Evolutionary conservation across 306 rosid species (phyloP), one percentile per base, ranked within the genome.

Genomic region (Gynostemma pentaphyllum): DNA sequence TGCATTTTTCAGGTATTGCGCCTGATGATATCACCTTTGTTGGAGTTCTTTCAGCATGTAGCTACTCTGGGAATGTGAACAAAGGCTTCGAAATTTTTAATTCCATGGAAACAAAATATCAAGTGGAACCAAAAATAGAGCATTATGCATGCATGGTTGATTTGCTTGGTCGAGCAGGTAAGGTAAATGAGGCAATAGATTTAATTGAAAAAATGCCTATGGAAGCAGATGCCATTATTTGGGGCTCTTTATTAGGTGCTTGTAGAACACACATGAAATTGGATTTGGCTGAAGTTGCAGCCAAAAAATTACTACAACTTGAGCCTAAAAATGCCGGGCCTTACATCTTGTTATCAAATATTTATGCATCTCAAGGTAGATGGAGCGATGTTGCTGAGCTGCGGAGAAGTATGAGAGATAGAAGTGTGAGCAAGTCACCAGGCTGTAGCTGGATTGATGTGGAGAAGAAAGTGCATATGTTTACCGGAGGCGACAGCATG

Each of bases 131-230:
- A 7, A 67, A 60, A 66, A 54, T 37, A 22, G 79, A 75, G 53
- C 86, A 81, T 24, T 81, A 78, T 46, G 79, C 79, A 44, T 75
- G 81, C 62, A 61, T 75, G 64, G 86, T 75, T 54, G 86, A 81
- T 52, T 77, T 78, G 29, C 75, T 81, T 18, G 77, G 83, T 37
- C 79, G 79, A 19, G 83, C 68, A 4, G 81, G 83, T 19, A 21
- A 67, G 44, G 12, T 78, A 19, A 47, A 63, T 1, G 64, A 78
- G 54, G 83, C 83, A 22, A 70, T 75, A 72, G 53, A 73, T 52
- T 72, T 81, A 13, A 75, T 76, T 46, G 68, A 62, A 34, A 59
- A 37, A 30, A 81, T 81, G 83, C 68, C 77, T 12, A 44, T 73
- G 46, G 76, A 72, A 64, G 75, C 83, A 1, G 74, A 73, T 46